These are phyloP conservation scores for Talaromyces stipitatus DNA, from an alignment of 495 filamentous ascomycete species.

Conservation along the genomic window DNA sequence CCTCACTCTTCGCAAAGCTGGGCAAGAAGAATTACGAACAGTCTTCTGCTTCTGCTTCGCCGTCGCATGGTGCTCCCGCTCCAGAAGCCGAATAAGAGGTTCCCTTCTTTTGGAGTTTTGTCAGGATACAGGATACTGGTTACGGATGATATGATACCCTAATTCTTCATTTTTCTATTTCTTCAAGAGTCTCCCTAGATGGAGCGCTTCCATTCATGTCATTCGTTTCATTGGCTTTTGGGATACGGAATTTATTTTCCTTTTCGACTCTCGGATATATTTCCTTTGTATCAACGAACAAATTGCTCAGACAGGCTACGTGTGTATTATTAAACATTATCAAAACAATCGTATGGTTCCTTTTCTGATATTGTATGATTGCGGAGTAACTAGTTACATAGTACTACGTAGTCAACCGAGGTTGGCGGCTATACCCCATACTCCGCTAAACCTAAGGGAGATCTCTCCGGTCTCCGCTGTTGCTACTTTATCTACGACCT, in stretches of 20 bases:
- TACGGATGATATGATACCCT: conserved; percentile 6
- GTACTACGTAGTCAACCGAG: no score
- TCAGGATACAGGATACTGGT: conserved; percentile 7
- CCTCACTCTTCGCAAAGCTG: conserved; percentile 41
- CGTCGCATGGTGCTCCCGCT: background rate
- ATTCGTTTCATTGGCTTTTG: conserved; percentile 25
- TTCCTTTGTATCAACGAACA: conserved; percentile 5
- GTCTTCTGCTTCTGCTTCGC: conserved; percentile 17
- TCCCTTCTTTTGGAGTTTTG: background rate
- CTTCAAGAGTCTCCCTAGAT: conserved; percentile 20
- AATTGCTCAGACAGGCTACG: conserved; percentile 12
- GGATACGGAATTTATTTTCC: conserved; percentile 12
- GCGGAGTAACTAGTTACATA: no score
- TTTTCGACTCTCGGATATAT: conserved; percentile 3
- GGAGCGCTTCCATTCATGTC: conserved; percentile 9
- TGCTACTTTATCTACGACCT: conserved; percentile 16
- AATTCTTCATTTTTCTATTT: conserved; percentile 11
- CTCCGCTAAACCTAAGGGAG: conserved; percentile 4
- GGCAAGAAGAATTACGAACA: conserved; percentile 45
- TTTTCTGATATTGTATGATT: background rate
- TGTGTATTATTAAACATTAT: background rate
- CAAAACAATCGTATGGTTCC: background rate
- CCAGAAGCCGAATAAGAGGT: background rate
- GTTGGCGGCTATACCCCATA: conserved; percentile 4
- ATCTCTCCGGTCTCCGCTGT: background rate